A percentile compares a stretch with the other conserved stretches of the same genome.
These are phyloP conservation scores for Mortierella sp. DNA, from an alignment of 371 early-diverging fungal genomes.

Conservation along the genomic window DNA sequence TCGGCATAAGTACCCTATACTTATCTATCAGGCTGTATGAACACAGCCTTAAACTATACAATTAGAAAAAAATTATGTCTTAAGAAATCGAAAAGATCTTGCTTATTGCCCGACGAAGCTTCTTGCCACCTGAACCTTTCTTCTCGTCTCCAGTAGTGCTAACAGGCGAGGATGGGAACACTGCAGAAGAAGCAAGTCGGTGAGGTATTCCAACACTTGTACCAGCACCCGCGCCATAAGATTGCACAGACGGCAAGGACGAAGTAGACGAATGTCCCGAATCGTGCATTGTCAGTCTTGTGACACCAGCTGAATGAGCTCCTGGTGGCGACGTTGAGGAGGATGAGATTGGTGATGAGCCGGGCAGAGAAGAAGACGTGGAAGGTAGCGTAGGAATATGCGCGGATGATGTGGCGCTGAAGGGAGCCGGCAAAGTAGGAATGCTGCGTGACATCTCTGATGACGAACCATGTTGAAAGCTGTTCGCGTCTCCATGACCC, in stretches of 20 bases:
- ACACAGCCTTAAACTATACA: too few species aligned
- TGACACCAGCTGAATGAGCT: neutral
- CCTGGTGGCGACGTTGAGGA: neutral
- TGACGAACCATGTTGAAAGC: neutral
- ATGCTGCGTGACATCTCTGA: neutral
- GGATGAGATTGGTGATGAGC: neutral
- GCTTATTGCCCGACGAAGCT: slow-evolving; percentile 34
- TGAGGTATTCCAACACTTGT: neutral
- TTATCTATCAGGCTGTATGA: too few species aligned
- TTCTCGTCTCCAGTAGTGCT: neutral
- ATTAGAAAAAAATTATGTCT: neutral
- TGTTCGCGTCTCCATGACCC: neutral
- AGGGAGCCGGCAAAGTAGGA: neutral
- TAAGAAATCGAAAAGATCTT: slow-evolving; percentile 21
- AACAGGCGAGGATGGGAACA: neutral
- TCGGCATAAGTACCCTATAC: neutral
- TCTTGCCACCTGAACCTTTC: slow-evolving; percentile 15
- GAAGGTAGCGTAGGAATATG: neutral
- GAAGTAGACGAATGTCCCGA: slow-evolving; percentile 6
- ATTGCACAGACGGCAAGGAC: neutral
- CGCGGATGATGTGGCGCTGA: neutral
- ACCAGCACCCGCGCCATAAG: neutral
- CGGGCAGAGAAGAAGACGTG: neutral
- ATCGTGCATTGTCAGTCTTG: neutral
- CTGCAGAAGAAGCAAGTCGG: neutral